These are phyloP conservation scores for Rhizopus microsporus DNA, from an alignment of 371 early-diverging fungal genomes.

Conservation along the genomic window DNA sequence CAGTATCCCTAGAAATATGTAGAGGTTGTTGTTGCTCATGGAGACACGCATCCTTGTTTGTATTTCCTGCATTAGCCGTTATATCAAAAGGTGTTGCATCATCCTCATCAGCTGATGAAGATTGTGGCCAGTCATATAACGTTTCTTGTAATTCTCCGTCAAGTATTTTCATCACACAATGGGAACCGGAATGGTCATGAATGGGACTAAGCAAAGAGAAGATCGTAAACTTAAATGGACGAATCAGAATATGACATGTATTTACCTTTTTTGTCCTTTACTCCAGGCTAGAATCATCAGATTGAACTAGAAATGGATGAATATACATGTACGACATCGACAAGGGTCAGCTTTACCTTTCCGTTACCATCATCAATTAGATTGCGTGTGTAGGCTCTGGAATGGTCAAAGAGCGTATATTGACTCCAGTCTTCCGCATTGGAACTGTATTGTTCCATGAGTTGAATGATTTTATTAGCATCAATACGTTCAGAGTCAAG, in stretches of 20 bases:
- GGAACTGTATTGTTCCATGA: constrained; percentile 68
- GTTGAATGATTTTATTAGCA: constrained; percentile 55
- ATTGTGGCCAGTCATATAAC: constrained; percentile 75
- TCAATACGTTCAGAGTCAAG: constrained; percentile 61
- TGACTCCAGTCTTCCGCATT: constrained; percentile 73
- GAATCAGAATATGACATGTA: not conserved
- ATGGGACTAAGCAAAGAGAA: constrained; percentile 68
- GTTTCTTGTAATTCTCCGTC: constrained; percentile 85
- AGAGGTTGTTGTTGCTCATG: constrained; percentile 19
- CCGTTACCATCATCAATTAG: constrained; percentile 92
- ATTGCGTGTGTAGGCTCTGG: constrained; percentile 79
- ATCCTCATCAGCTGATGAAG: constrained; percentile 24
- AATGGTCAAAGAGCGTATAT: constrained; percentile 79
- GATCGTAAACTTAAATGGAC: not conserved
- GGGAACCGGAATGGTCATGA: constrained; percentile 92
- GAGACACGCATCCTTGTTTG: not conserved
- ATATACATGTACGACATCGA: not conserved
- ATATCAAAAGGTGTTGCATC: constrained; percentile 21
- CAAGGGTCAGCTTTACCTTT: constrained; percentile 39
- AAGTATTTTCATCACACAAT: constrained; percentile 93
- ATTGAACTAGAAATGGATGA: constrained; percentile 63
- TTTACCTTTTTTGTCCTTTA: constrained; percentile 70
- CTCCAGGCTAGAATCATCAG: constrained; percentile 92
- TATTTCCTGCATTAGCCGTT: constrained; percentile 3
- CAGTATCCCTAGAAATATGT: constrained; percentile 34